phyloP scores from a whole-genome alignment of 192 early-diverging fungal species.

The Entomortierella parvispora region DNA sequence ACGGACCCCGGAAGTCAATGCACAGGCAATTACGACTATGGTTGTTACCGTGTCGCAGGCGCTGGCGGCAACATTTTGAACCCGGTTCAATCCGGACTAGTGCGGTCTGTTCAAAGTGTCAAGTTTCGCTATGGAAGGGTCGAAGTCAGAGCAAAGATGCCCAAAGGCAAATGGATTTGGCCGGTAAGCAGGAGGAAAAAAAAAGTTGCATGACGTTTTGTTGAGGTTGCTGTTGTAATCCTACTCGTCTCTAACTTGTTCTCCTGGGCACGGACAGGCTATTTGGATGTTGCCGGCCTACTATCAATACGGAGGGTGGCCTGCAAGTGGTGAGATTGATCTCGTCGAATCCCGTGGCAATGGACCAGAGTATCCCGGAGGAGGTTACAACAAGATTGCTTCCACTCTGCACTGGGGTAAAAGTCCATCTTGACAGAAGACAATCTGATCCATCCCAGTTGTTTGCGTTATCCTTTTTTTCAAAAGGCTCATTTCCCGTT shows the following conservation, averaged over 20 bases:
- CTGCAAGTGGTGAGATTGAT: constrained; percentile 72
- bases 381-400: constrained; percentile 50
- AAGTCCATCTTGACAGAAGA: not conserved
- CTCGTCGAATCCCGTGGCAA: constrained; percentile 69
- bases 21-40: constrained; percentile 51
- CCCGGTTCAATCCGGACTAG: constrained; percentile 66
- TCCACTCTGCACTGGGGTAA: constrained; percentile 72
- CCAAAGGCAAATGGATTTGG: constrained; percentile 65
- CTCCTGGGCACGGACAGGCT: constrained; percentile 18
- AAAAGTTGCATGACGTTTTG: not conserved
- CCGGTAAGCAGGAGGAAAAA: constrained; percentile 12
- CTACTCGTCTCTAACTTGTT: no score
- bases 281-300: constrained; percentile 73
- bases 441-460: not conserved
- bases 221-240: no score
- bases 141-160: constrained; percentile 65
- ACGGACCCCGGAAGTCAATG: constrained; percentile 31
- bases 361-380: constrained; percentile 44
- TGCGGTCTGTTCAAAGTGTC: constrained; percentile 56
- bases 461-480: not conserved
- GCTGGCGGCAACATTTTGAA: constrained; percentile 64
- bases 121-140: constrained; percentile 66
- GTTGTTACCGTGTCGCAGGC: constrained; percentile 53
- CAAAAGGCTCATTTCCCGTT: no score
- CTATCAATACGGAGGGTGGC: constrained; percentile 66